phyloP scores from a whole-genome alignment of 306 rosid genomes.

The Sicyos edulis region DNA sequence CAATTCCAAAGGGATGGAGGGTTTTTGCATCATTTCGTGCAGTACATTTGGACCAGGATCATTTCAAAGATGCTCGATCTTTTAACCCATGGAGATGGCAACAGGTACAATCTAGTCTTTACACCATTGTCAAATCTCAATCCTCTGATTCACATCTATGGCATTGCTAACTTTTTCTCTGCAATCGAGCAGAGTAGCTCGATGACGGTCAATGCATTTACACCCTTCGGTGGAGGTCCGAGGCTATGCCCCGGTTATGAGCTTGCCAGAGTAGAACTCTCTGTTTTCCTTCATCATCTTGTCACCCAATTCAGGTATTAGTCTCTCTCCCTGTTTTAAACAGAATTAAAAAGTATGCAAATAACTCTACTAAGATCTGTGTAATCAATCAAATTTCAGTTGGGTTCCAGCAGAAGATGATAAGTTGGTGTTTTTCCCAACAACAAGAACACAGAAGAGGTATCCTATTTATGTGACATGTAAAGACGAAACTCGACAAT shows the following conservation, averaged over 20 bases:
- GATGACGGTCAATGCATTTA: conserved; percentile 51
- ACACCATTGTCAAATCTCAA: background rate
- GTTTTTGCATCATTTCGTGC: conserved; percentile 91
- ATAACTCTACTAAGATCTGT: background rate
- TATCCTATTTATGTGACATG: conserved; percentile 66
- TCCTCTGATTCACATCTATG: background rate
- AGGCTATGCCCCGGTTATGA: conserved; percentile 86
- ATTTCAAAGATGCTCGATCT: conserved; percentile 82
- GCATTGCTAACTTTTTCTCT: background rate
- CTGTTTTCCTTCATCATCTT: conserved; percentile 79
- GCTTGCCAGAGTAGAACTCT: conserved; percentile 86
- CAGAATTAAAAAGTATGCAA: background rate
- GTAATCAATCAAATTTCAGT: conserved; percentile 30
- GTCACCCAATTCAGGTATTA: conserved; percentile 68
- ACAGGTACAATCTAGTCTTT: conserved; percentile 31
- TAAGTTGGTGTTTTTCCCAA: conserved; percentile 87
- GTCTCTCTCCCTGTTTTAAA: background rate
- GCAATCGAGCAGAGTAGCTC: conserved; percentile 40
- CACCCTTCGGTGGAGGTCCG: conserved; percentile 94
- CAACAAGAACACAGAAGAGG: conserved; percentile 87
- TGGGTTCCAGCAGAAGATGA: conserved; percentile 94
- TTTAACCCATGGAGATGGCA: conserved; percentile 99
- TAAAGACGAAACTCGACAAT: conserved; percentile 18
- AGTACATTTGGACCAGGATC: conserved; percentile 68
- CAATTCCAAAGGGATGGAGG: conserved; percentile 91